Evolutionary conservation across 306 rosid species (phyloP).

Genomic region (Lithocarpus polystachyus): DNA sequence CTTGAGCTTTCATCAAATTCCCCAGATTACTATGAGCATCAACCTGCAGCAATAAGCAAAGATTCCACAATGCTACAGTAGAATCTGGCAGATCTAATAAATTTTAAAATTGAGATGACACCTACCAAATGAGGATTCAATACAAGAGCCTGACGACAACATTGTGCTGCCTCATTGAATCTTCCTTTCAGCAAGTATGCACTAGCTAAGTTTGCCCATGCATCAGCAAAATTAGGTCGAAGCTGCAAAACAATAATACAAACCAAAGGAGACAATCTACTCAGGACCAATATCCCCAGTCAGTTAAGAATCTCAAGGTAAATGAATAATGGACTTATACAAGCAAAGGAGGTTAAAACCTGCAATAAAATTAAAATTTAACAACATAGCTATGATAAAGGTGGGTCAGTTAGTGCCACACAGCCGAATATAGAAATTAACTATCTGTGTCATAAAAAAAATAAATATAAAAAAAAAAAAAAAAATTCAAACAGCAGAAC

Average conservation of each 20-base stretch:
- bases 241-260: slow-evolving; percentile 53
- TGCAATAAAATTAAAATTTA: not conserved
- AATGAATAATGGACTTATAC: not conserved
- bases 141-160: slow-evolving; percentile 97
- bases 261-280: slow-evolving; percentile 8
- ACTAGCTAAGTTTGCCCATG: slow-evolving; percentile 97
- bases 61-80: not conserved
- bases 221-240: slow-evolving; percentile 95
- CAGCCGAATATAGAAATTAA: not conserved
- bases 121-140: slow-evolving; percentile 86
- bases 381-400: not conserved
- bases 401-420: not conserved
- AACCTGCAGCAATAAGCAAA: slow-evolving; percentile 36
- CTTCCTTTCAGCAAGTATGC: slow-evolving; percentile 99
- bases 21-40: slow-evolving; percentile 71
- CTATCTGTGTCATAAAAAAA: not conserved
- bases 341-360: not conserved
- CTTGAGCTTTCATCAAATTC: slow-evolving; percentile 63
- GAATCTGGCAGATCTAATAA: not conserved
- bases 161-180: slow-evolving; percentile 90
- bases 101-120: not conserved
- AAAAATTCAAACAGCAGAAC: not conserved
- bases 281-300: not conserved
- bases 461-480: not conserved
- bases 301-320: not conserved